A percentile compares a stretch with the other conserved stretches of the same genome.
Conservation (phyloP, 768 basidiomycete species). For the Mycena vitilis region DNA sequence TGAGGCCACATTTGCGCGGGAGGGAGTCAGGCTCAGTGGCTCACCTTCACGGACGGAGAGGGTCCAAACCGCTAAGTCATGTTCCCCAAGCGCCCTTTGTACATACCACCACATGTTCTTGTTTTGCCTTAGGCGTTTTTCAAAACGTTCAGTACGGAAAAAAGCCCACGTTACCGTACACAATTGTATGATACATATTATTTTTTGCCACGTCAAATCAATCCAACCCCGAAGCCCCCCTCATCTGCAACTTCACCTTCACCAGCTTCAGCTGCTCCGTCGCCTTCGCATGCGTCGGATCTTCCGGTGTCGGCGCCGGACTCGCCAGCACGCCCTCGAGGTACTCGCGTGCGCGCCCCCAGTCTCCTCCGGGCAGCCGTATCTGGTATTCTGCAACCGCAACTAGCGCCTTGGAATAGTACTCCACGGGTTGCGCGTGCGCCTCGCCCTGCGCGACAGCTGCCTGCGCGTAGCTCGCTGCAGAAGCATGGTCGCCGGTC, state of each 20-base stretch:
- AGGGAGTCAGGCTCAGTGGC: no score
- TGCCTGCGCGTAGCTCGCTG: constrained; percentile 67
- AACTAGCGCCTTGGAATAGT: constrained; percentile 68
- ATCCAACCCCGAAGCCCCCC: constrained; percentile 31
- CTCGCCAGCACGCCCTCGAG: constrained; percentile 41
- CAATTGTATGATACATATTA: constrained; percentile 1
- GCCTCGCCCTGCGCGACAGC: constrained; percentile 47
- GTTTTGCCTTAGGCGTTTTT: not conserved
- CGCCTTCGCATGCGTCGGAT: constrained; percentile 48
- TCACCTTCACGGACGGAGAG: no score
- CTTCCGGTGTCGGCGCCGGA: constrained; percentile 33
- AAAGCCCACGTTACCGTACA: no score
- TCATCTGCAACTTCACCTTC: constrained; percentile 62
- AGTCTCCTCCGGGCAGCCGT: constrained; percentile 56
- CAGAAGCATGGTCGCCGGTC: constrained; percentile 57
- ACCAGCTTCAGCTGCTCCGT: constrained; percentile 62
- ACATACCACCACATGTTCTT: no score
- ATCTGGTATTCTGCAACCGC: constrained; percentile 71
- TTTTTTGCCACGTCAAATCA: constrained; percentile 1
- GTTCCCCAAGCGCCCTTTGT: no score
- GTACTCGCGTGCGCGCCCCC: constrained; percentile 63
- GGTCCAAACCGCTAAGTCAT: no score
- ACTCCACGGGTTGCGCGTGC: constrained; percentile 55
- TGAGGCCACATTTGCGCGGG: no score
- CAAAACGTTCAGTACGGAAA: no score